Percentiles rank a stretch among this genome's conserved stretches.
These are phyloP conservation scores for Exsudoporus frostii DNA, from an alignment of 768 basidiomycete species.

Conservation along the genomic window DNA sequence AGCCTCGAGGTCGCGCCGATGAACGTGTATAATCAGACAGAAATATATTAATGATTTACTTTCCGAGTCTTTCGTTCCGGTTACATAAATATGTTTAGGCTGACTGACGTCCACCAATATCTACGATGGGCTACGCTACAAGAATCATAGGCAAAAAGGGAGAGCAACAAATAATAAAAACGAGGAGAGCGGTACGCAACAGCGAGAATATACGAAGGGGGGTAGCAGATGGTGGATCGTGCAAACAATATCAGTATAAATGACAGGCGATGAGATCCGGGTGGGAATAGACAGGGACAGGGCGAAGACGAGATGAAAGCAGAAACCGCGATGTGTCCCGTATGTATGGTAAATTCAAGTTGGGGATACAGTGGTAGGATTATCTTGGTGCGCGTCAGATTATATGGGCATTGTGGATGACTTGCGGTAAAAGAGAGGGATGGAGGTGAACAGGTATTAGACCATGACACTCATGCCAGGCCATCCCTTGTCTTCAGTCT, in stretches of 20 bases:
- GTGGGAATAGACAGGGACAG: slow-evolving; percentile 5
- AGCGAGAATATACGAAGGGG: background rate
- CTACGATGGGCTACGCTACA: slow-evolving; percentile 10
- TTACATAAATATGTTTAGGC: slow-evolving; percentile 29
- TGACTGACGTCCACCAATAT: slow-evolving; percentile 26
- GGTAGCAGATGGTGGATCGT: slow-evolving; percentile 3
- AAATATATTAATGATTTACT: slow-evolving; percentile 16
- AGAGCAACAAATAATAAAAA: background rate
- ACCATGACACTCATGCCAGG: slow-evolving; percentile 31
- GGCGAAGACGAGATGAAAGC: slow-evolving; percentile 11
- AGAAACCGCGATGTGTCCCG: slow-evolving; percentile 24
- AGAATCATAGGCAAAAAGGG: background rate
- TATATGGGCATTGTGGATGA: slow-evolving; percentile 20
- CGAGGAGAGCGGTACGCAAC: background rate
- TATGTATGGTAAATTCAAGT: slow-evolving; percentile 21
- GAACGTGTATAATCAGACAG: background rate
- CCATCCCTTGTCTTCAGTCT: slow-evolving; percentile 35
- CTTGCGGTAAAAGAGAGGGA: slow-evolving; percentile 12
- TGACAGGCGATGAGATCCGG: slow-evolving; percentile 7
- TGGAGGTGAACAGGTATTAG: slow-evolving; percentile 15
- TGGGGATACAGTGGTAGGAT: slow-evolving; percentile 18
- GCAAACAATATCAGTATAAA: slow-evolving; percentile 28
- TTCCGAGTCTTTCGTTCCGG: slow-evolving; percentile 18
- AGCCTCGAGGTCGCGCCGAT: slow-evolving; percentile 10
- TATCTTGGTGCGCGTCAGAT: slow-evolving; percentile 23